Evolutionary conservation across 1,139 yeast genomes (phyloP).

Genomic region (Hanseniaspora uvarum): DNA sequence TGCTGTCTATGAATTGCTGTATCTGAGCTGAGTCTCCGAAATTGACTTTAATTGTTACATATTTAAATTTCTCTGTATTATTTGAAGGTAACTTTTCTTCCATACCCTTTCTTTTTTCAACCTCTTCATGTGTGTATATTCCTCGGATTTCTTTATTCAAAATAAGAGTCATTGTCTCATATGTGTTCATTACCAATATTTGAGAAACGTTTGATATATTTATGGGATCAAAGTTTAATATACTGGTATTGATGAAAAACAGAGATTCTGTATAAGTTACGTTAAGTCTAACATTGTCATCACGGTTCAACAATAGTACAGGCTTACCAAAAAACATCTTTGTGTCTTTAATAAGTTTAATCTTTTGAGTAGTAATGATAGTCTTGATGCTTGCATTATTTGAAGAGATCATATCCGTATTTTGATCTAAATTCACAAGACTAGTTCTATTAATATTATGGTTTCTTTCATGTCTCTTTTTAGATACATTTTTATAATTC

Average conservation of each 20-base stretch:
- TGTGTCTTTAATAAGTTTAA: conserved; percentile 2
- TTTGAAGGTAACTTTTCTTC: background rate
- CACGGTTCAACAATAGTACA: background rate
- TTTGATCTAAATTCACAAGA: background rate
- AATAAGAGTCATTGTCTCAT: background rate
- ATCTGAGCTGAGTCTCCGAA: background rate
- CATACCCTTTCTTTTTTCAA: background rate
- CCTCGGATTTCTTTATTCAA: background rate
- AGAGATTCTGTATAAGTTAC: background rate
- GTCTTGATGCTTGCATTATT: background rate
- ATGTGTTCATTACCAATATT: background rate
- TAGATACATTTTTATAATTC: background rate
- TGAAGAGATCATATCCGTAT: background rate
- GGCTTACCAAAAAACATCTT: conserved; percentile 1
- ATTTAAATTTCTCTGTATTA: background rate
- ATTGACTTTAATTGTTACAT: background rate
- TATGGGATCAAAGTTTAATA: background rate
- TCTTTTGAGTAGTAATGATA: background rate
- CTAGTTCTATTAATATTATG: background rate
- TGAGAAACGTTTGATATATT: background rate
- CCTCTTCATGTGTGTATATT: background rate
- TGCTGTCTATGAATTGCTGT: background rate
- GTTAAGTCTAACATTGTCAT: background rate
- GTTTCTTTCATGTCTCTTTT: conserved; percentile 1
- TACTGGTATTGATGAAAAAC: background rate